Evolutionary conservation across 805 yeast species (phyloP), one percentile per base, ranked within the genome.

Genomic region (Myxozyma monticola): DNA sequence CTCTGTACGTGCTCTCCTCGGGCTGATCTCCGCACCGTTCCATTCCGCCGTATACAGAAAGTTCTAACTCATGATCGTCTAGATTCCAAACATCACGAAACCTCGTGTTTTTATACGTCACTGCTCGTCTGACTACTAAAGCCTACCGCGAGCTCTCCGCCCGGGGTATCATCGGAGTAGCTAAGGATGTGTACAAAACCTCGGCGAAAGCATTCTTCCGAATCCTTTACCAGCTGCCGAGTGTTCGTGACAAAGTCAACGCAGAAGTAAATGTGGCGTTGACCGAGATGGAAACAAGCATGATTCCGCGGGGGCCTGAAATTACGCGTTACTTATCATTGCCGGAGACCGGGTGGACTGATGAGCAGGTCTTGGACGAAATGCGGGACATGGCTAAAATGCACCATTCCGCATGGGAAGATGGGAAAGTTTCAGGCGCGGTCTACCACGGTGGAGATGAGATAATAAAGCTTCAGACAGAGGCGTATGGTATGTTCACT

Each of bases 391-490:
- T 45, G 38, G 39, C 60, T 15, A 42, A 35, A 10, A 59, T 89
- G 57, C 76, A 81, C 48, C 88, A 85, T 58, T 73, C 88, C 1
- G 84, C 82, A 48, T 91, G 97, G 96, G 77, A 83, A 64, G 73
- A 75, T 36, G 99, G 99, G 4, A 76, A 81, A 59, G 85, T 91
- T 2, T 85, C 95, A 15, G 99, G 99, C 4, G 98, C 97, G 0
- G 97, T 91, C 9, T 91, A 91, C 63, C 98, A 93, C 62, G 97
- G 98, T 26, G 97, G 97, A 12, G 72, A 76, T n/a, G 87, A 85
- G 28, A 69, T 91, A 46, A 74, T 85, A 33, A 71, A 76, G 33
- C 71, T 93, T 31, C 98, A 93, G 68, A 71, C 93, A 7, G 68
- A 76, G 48, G 93, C 96, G 0, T 90, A 80, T 66, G 77, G 80